These are phyloP conservation scores for Penstemon eatonii DNA, from an alignment of 257 asterid genomes.

Conservation along the genomic window DNA sequence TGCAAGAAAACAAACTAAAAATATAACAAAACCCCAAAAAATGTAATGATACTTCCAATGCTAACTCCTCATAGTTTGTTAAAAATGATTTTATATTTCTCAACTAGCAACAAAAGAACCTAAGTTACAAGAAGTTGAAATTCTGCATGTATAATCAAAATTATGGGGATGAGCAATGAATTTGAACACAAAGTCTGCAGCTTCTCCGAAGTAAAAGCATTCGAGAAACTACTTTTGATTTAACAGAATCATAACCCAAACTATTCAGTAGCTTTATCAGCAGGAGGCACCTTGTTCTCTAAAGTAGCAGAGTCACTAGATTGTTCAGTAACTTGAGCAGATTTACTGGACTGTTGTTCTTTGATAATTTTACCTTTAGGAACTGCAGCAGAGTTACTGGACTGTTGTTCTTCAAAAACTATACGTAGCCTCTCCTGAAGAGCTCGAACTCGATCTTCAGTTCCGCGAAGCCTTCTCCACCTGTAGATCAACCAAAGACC, in stretches of 20 bases:
- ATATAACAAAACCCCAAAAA: background rate
- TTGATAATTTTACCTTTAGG: background rate
- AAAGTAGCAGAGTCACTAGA: slow-evolving; percentile 26
- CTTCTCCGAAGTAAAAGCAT: slow-evolving; percentile 22
- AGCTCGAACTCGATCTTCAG: slow-evolving; percentile 71
- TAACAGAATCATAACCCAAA: slow-evolving; percentile 10
- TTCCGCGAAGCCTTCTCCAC: slow-evolving; percentile 70
- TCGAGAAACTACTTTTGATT: slow-evolving; percentile 5
- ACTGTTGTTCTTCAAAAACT: slow-evolving; percentile 49
- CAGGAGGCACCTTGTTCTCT: slow-evolving; percentile 32
- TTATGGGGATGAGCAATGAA: background rate
- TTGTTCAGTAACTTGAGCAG: slow-evolving; percentile 17
- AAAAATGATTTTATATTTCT: background rate
- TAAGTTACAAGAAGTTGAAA: background rate
- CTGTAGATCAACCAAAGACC: slow-evolving; percentile 78
- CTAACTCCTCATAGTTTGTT: background rate
- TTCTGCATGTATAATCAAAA: background rate
- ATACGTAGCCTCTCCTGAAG: slow-evolving; percentile 69
- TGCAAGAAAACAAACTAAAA: background rate
- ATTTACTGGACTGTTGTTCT: slow-evolving; percentile 43
- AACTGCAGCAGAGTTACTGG: slow-evolving; percentile 28
- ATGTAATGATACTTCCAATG: background rate
- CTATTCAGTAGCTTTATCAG: slow-evolving; percentile 36
- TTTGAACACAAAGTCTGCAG: slow-evolving; percentile 4
- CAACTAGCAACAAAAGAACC: background rate